phyloP scores from a whole-genome alignment of 495 filamentous ascomycete genomes.

The Xylaria intraflava region DNA sequence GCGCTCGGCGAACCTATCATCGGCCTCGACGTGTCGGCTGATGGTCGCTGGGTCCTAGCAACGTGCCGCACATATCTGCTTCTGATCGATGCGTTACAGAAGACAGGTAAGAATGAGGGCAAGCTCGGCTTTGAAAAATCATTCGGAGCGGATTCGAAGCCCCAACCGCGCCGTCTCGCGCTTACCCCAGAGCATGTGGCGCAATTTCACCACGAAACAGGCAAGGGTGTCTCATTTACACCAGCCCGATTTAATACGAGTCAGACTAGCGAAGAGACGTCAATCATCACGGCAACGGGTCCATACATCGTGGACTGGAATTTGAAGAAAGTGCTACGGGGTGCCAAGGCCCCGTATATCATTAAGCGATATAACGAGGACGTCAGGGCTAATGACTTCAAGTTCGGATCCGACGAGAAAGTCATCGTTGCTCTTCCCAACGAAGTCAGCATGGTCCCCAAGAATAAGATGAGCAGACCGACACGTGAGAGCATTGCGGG shows the following conservation, averaged over 20 bases:
- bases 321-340: slow-evolving; percentile 74
- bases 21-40: slow-evolving; percentile 87
- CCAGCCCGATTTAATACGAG: slow-evolving; percentile 92
- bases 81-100: slow-evolving; percentile 84
- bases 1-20: slow-evolving; percentile 93
- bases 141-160: slow-evolving; percentile 87
- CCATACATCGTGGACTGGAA: slow-evolving; percentile 98
- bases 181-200: slow-evolving; percentile 85
- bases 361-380: slow-evolving; percentile 95
- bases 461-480: slow-evolving; percentile 74
- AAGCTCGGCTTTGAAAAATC: slow-evolving; percentile 95
- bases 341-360: slow-evolving; percentile 78
- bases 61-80: slow-evolving; percentile 94
- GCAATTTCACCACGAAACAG: slow-evolving; percentile 94
- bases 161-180: slow-evolving; percentile 83
- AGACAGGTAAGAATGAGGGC: slow-evolving; percentile 90
- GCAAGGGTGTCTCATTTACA: slow-evolving; percentile 77
- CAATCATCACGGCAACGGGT: slow-evolving; percentile 94
- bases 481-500: slow-evolving; percentile 81
- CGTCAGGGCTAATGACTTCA: slow-evolving; percentile 98
- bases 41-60: slow-evolving; percentile 90
- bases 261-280: slow-evolving; percentile 69
- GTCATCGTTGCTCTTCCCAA: slow-evolving; percentile 95
- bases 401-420: slow-evolving; percentile 93
- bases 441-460: slow-evolving; percentile 94